Evolutionary conservation across 2,329 filamentous ascomycete species (phyloP), one percentile per base, ranked within the genome.

Genomic region (Fusarium humuli): DNA sequence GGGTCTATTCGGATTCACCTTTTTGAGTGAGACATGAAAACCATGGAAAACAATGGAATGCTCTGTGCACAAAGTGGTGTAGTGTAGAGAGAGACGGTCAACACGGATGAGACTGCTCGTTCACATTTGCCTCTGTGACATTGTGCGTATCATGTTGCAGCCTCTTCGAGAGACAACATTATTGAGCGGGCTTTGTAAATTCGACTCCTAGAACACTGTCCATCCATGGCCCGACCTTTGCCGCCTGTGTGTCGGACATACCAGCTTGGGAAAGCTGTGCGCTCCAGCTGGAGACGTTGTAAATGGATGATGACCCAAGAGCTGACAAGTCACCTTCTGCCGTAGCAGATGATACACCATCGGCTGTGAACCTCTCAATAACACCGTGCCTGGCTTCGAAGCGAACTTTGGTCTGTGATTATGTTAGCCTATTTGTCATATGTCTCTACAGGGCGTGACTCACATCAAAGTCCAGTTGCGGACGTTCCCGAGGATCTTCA

Each of bases 401-500:
- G 20, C 71, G 70, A 18, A 83, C 61, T 25, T 77, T 76, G n/a
- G 67, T 48, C 79, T 81, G n/a, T 46, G 18, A 30, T 44, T 48
- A 44, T 48, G 55, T 67, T 48, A 65, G 50, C 30, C 30, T 23
- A n/a, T 52, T 25, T 57, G 40, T n/a, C 32, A 57, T 30, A 53
- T 42, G 18, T 18, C 13, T 40, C 44, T 18, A 20, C 14, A 32
- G 37, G 30, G 5, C 40, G 41, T 14, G 13, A 70, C 80, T 78
- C 68, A 91, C 79, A 23, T 82, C 78, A 14, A 80, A 76, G 2
- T 87, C 86, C 14, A 87, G 65, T 0, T 78, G 73, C 2, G 88
- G 87, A 41, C 88, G 82, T 63, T 85, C 80, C 59, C 89, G 81
- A 59, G 87, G 82, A 79, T 92, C 84, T 44, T 88, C 83, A 68